A percentile compares a stretch with the other conserved stretches of the same genome.
phyloP scores from a whole-genome alignment of 148 eudicot species.

The Persicaria tinctoria region DNA sequence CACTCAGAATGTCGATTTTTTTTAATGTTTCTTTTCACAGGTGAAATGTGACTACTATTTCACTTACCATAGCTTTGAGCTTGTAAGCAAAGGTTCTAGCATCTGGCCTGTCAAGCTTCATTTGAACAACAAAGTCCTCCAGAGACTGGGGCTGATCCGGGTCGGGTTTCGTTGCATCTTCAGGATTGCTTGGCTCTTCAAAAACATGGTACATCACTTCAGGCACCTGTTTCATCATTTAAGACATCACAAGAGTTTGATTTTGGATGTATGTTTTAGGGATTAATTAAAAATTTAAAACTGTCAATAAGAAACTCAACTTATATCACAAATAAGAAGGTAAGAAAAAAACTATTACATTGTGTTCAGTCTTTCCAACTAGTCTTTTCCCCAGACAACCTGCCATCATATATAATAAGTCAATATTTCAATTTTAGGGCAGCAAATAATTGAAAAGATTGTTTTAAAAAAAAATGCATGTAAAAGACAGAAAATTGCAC shows the following conservation, averaged over 20 bases:
- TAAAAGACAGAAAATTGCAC: not conserved
- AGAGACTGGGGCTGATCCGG: conserved; percentile 57
- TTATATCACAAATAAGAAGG: not conserved
- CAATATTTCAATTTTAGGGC: not conserved
- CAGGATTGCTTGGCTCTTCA: conserved; percentile 41
- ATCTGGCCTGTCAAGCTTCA: conserved; percentile 53
- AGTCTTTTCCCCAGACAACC: conserved; percentile 84
- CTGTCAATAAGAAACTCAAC: not conserved
- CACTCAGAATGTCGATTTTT: not conserved
- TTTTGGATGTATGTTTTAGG: not conserved
- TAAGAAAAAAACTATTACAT: conserved; percentile 28
- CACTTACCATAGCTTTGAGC: conserved; percentile 72
- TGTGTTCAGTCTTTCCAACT: conserved; percentile 44
- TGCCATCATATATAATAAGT: conserved; percentile 15
- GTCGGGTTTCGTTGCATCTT: conserved; percentile 28
- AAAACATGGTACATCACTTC: conserved; percentile 76
- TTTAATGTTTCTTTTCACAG: not conserved
- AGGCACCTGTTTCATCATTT: conserved; percentile 43
- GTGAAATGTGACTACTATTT: not conserved
- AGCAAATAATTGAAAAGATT: not conserved
- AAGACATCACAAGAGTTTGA: not conserved
- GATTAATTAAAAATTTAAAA: not conserved
- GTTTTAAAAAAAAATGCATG: not conserved
- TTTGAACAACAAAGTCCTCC: conserved; percentile 58
- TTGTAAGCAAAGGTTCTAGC: conserved; percentile 72